Evolutionary conservation across 306 rosid species (phyloP).

Genomic region (Quercus mongolica): DNA sequence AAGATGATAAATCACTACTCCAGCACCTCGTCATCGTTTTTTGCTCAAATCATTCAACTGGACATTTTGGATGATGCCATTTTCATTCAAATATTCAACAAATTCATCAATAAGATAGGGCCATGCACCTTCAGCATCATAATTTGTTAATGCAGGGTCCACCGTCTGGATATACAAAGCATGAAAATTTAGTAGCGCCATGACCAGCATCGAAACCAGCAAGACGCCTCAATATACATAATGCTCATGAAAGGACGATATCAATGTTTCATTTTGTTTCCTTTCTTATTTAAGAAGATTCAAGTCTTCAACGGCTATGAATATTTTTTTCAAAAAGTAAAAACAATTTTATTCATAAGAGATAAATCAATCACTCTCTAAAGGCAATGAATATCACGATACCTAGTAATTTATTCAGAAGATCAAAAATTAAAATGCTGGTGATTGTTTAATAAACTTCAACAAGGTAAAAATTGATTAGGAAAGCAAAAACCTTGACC

Average conservation of each 20-base stretch:
- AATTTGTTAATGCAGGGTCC: slow-evolving; percentile 62
- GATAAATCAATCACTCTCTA: background rate
- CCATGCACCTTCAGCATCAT: slow-evolving; percentile 98
- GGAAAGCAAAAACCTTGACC: too few species aligned
- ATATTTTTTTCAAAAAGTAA: background rate
- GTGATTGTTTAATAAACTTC: background rate
- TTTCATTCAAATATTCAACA: slow-evolving; percentile 83
- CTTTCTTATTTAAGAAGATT: background rate
- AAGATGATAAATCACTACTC: slow-evolving; percentile 4
- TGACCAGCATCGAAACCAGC: background rate
- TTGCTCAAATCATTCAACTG: slow-evolving; percentile 36
- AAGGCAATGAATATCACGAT: background rate
- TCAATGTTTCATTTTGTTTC: background rate
- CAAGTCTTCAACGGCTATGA: background rate
- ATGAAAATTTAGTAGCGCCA: background rate
- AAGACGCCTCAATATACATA: background rate
- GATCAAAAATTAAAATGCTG: too few species aligned
- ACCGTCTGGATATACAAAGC: slow-evolving; percentile 53
- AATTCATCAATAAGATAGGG: slow-evolving; percentile 96
- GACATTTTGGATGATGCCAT: slow-evolving; percentile 41
- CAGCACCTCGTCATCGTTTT: slow-evolving; percentile 31
- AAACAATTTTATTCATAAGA: too few species aligned
- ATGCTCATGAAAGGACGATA: background rate
- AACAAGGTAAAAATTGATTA: too few species aligned
- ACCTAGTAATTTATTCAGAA: background rate